Percentiles rank a stretch among this genome's conserved stretches.
phyloP scores from a whole-genome alignment of 257 asterid genomes.

The Coffea canephora region DNA sequence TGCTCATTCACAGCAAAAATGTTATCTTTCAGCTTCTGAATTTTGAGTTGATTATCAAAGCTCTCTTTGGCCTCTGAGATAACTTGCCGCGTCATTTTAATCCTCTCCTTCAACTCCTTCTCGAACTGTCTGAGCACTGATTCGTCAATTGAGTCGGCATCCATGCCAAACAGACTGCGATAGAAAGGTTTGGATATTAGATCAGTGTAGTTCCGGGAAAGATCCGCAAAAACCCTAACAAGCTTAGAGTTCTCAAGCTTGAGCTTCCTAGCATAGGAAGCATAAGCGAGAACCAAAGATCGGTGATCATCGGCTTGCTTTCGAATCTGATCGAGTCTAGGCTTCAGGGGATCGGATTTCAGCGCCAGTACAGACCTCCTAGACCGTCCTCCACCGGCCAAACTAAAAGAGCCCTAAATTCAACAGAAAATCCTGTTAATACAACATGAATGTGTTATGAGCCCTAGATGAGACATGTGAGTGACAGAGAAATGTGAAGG shows the following conservation, averaged over 20 bases:
- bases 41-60: constrained; percentile 48
- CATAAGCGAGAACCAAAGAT: constrained; percentile 31
- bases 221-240: constrained; percentile 39
- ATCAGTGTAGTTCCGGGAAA: constrained; percentile 40
- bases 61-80: constrained; percentile 52
- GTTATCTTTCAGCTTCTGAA: constrained; percentile 48
- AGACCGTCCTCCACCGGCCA: constrained; percentile 9
- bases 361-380: constrained; percentile 39
- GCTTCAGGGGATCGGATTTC: constrained; percentile 46
- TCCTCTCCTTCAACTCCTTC: constrained; percentile 50
- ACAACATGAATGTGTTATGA: neutral
- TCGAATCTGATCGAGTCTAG: constrained; percentile 43
- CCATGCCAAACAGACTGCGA: constrained; percentile 25
- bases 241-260: constrained; percentile 55
- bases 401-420: constrained; percentile 23
- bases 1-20: constrained; percentile 50
- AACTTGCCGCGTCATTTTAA: constrained; percentile 41
- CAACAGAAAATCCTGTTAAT: constrained; percentile 3
- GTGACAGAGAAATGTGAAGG: neutral
- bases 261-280: constrained; percentile 51
- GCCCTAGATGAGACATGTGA: neutral
- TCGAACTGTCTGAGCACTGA: constrained; percentile 38
- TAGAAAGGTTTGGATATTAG: constrained; percentile 30
- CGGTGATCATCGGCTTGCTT: constrained; percentile 50
- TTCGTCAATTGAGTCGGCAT: constrained; percentile 33